Evolutionary conservation across 208 protist genomes (phyloP).

Genomic region (Crithidia expoeki): DNA sequence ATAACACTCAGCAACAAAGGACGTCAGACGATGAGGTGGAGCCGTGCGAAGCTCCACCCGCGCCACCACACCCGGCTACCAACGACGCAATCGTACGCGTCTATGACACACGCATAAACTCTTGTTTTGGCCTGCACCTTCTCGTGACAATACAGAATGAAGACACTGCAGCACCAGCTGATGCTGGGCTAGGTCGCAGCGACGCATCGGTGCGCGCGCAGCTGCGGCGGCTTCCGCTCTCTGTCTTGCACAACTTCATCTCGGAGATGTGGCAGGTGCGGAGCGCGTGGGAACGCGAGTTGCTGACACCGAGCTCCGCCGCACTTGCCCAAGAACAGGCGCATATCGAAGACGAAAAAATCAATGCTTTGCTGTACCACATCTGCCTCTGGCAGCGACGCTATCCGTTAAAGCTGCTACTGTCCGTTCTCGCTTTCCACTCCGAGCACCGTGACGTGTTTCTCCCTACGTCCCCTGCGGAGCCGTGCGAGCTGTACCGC

Average conservation of each 20-base stretch:
- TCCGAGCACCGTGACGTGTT: conserved; percentile 22
- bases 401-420: conserved; percentile 58
- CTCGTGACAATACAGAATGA: conserved; percentile 20
- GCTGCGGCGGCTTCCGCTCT: conserved; percentile 30
- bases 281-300: conserved; percentile 22
- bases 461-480: background rate
- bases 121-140: conserved; percentile 30
- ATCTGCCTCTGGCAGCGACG: conserved; percentile 80
- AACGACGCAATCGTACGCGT: conserved; percentile 11
- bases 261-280: conserved; percentile 16
- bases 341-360: background rate
- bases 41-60: conserved; percentile 4
- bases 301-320: conserved; percentile 16
- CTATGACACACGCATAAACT: conserved; percentile 5
- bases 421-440: conserved; percentile 43
- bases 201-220: conserved; percentile 12
- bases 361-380: conserved; percentile 54
- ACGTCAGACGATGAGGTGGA: conserved; percentile 5
- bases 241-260: conserved; percentile 28
- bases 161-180: background rate
- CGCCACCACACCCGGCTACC: background rate
- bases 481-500: conserved; percentile 7
- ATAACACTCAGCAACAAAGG: background rate
- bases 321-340: conserved; percentile 12
- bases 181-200: background rate